Evolutionary conservation across 176 grass and related monocot species (phyloP), one percentile per base, ranked within the genome.

Genomic region (Secale cereale): DNA sequence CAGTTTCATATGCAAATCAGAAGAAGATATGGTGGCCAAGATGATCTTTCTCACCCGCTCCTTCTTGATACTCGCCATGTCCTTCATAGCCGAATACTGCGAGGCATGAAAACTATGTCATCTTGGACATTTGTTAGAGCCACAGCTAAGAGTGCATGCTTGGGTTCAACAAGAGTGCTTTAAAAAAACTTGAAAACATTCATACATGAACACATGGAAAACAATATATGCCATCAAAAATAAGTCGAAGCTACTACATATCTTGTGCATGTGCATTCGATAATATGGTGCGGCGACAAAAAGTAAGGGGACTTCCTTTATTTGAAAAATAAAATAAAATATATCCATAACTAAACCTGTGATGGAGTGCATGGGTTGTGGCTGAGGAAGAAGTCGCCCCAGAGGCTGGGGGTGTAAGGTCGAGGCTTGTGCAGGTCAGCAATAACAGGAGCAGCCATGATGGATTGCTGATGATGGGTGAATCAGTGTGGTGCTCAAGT

Each of bases 21-120:
- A 5, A 57, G 80, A 65, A 13, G 54, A 12, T 3, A 0, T 0
- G 0, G 45, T 15, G 0, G 31, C 31, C 1, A 27, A 2, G 5
- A 88, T 15, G 29, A 41, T 74, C 4, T 8, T 26, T 45, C 81
- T 73, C 59, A 88, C 74, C 17, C 65, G 6, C 45, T 88, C 75
- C 66, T 65, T n/a, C 3, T 5, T 56, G 4, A 13, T 2, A 7
- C 5, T 8, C 1, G 75, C 56, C 40, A 0, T 82, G 12, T 70
- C 33, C 41, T 79, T 65, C 81, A 84, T 88, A 2, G 33, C 23
- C 31, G 41, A 2, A 22, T 73, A 35, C 81, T 88, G 16, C 17
- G 4, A 43, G 54, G 19, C 2, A 57, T 0, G 20, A 9, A 57
- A 57, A 56, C 52, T 22, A 3, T 19, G 0, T 56, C 17, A 56